These are phyloP conservation scores for Endothia cerciana DNA, from an alignment of 2,329 filamentous ascomycete species.

Conservation along the genomic window DNA sequence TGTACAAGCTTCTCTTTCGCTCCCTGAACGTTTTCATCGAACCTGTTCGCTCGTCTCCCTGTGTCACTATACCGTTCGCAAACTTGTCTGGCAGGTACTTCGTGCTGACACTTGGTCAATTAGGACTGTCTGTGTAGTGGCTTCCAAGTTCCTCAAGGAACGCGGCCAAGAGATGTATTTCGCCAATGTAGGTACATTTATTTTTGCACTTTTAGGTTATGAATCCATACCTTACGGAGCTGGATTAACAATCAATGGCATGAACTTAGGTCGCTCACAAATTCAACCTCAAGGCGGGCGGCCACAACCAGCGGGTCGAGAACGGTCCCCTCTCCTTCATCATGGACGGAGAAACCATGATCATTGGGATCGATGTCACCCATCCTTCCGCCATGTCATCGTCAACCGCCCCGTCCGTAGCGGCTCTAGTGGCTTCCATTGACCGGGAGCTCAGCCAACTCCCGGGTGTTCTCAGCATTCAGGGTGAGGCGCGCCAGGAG, in stretches of 20 bases:
- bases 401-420: slow-evolving; percentile 73
- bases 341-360: slow-evolving; percentile 69
- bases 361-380: slow-evolving; percentile 87
- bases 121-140: not conserved
- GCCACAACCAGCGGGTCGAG: slow-evolving; percentile 68
- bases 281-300: slow-evolving; percentile 80
- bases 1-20: no score
- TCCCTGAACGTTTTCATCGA: no score
- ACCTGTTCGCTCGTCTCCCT: slow-evolving; percentile 72
- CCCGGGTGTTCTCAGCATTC: slow-evolving; percentile 73
- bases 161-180: slow-evolving; percentile 58
- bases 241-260: no score
- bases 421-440: slow-evolving; percentile 77
- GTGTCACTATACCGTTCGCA: slow-evolving; percentile 39
- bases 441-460: slow-evolving; percentile 75
- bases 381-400: slow-evolving; percentile 77
- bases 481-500: slow-evolving; percentile 73
- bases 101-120: no score
- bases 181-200: no score
- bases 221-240: no score
- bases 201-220: no score
- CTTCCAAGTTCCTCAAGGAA: slow-evolving; percentile 41
- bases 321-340: slow-evolving; percentile 55
- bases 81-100: not conserved
- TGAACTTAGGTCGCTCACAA: slow-evolving; percentile 77